Base-by-base conservation (phyloP, 169 alveolate genomes). In the Cryptosporidium ryanae region DNA sequence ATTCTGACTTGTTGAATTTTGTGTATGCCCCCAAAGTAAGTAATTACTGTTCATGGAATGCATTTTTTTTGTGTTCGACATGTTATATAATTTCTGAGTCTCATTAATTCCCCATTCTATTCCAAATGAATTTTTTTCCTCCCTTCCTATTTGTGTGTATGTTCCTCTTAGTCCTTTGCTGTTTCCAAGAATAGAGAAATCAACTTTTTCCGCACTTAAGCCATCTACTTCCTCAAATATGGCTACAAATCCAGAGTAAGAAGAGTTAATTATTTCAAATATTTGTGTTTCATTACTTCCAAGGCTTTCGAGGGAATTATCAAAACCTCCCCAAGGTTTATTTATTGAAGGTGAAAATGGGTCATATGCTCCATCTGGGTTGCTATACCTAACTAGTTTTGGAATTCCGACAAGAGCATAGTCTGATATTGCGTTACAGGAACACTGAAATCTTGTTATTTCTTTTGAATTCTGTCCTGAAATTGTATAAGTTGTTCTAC, bases 331-430 rank as follows among this genome's bases (percentile, higher is more conserved):
- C 87, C 87, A 76, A 32, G 87, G 87, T 29, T 55, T 55, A 59
- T 59, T 76, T n/a, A 76, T 76, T 17, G 87, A 76, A 29, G 87
- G 87, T 25, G 87, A 59, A 38, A 76, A 76, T 59, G 87, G 87
- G 21, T 76, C 71, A 76, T 59, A 76, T n/a, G 57, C 44, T 61
- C 76, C 87, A 76, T 76, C 64, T 12, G 43, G 13, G 46, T 23
- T 54, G 59, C 59, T 44, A 25, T 32, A 68, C 12, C 52, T 68
- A 10, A 27, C 34, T 8, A 76, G 63, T 2, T 38, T 61, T 29
- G 71, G 76, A 27, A 43, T 44, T 59, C 87, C 87, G 3, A 76
- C 18, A 43, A 76, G 71, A 8, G 87, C 87, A 38, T 76, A 76
- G 13, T 76, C 87, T 2, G 87, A 43, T 8, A 76, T 76, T 2